Evolutionary conservation across 2,329 filamentous ascomycete species (phyloP), one percentile per base, ranked within the genome.

Genomic region (Trichoderma sp.): DNA sequence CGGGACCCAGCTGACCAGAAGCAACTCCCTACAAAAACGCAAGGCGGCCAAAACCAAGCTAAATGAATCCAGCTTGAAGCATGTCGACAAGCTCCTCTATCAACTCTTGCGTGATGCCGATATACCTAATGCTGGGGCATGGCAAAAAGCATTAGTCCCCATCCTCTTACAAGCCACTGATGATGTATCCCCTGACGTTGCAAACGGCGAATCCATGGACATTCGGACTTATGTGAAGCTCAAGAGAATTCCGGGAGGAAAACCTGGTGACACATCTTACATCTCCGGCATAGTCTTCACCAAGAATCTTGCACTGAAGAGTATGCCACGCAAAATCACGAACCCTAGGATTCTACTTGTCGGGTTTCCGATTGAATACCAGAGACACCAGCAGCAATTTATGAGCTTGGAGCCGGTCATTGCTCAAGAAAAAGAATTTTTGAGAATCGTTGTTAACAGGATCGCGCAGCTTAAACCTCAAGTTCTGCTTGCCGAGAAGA

Each of bases 341-440:
- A 91, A 93, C 70, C 96, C 96, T 3, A 91, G 94, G 36, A 96
- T 99, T 73, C 87, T 97, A 63, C 93, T 99, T 74, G 91, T 99
- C 71, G 95, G 94, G 0, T 99, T 99, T 78, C 91, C 96, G 0
- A 93, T 99, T 72, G 96, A 99, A 79, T 99, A 99, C 80, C 93
- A 97, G 72, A 90, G 96, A 51, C 67, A 98, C 76, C 85, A 87
- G 78, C 86, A 87, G 80, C 95, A 98, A 80, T 98, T 99, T 80
- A 98, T 99, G 95, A 99, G 96, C 77, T 84, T 99, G 64, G 94
- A 98, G 77, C 95, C 95, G 51, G 94, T 99, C 71, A 97, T 99
- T 76, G 93, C 95, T 70, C 96, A 99, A 80, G 97, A 99, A 82
- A 92, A 93, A 75, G 96, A 99, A 78, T 99, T 96, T 76, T 85